A percentile compares a stretch with the other conserved stretches of the same genome.
These are phyloP conservation scores for Botryotinia globosa DNA, from an alignment of 2,329 filamentous ascomycete species.

Conservation along the genomic window DNA sequence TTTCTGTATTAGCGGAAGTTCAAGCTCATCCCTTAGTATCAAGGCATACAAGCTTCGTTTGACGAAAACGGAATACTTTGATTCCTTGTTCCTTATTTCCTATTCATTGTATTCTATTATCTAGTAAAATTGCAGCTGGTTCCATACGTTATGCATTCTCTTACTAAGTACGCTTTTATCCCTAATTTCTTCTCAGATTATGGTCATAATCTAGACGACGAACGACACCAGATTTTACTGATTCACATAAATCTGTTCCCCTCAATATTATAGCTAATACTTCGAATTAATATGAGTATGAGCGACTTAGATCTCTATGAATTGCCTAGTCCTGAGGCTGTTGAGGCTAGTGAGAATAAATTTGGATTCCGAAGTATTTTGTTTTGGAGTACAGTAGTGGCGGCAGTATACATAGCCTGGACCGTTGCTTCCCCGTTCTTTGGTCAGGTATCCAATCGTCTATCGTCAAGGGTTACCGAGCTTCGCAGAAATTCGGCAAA, in stretches of 20 bases:
- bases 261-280: not conserved
- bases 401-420: not conserved
- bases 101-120: not conserved
- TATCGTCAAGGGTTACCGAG: not conserved
- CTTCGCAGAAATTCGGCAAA: not conserved
- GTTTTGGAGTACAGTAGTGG: not conserved
- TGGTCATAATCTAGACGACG: not conserved
- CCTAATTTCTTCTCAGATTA: not conserved
- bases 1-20: not conserved
- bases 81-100: not conserved
- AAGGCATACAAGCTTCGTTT: not conserved
- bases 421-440: not conserved
- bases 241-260: not conserved
- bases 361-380: not conserved
- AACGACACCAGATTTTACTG: not conserved
- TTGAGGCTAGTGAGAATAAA: not conserved
- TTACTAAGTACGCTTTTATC: not conserved
- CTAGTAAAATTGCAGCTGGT: not conserved
- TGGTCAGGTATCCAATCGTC: no score
- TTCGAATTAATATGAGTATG: not conserved
- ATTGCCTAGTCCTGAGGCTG: not conserved
- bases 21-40: not conserved
- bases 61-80: conserved; percentile 1
- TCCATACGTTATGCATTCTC: not conserved
- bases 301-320: not conserved